Evolutionary conservation across 2,329 filamentous ascomycete genomes (phyloP).

Genomic region (Purpureocillium lavendulum): DNA sequence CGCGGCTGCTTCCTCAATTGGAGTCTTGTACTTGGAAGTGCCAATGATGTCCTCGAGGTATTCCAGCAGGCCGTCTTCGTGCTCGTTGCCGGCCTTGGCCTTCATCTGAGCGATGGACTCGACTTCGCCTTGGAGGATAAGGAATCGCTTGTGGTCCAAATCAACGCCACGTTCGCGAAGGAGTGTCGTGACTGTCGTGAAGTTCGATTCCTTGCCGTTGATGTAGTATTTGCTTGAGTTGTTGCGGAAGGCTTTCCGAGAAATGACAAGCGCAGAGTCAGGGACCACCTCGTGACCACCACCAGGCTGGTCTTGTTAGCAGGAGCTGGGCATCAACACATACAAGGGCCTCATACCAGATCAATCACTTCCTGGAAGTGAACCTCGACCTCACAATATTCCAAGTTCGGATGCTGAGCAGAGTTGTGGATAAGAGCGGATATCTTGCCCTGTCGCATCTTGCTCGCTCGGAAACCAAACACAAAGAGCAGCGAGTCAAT

Average conservation of each 20-base stretch:
- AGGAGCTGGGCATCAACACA: too few species aligned
- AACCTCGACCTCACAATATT: constrained; percentile 91
- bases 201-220: constrained; percentile 81
- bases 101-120: constrained; percentile 99
- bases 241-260: constrained; percentile 91
- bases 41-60: constrained; percentile 98
- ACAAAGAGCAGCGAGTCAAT: constrained; percentile 97
- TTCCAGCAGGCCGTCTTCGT: constrained; percentile 91
- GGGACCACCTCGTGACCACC: constrained; percentile 72
- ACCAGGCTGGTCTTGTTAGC: constrained; percentile 44
- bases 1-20: constrained; percentile 86
- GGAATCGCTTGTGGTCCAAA: constrained; percentile 93
- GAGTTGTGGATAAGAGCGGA: constrained; percentile 98
- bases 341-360: too few species aligned
- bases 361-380: constrained; percentile 96
- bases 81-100: constrained; percentile 86
- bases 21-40: constrained; percentile 95
- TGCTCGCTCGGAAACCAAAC: constrained; percentile 98
- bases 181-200: constrained; percentile 82
- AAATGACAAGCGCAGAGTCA: constrained; percentile 78
- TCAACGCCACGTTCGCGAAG: constrained; percentile 85
- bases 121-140: constrained; percentile 95
- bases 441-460: constrained; percentile 98
- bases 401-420: constrained; percentile 73
- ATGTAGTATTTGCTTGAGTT: constrained; percentile 99